A percentile compares a stretch with the other conserved stretches of the same genome.
These are phyloP conservation scores for Fennellomyces sp. DNA, from an alignment of 371 early-diverging fungal species.

Conservation along the genomic window DNA sequence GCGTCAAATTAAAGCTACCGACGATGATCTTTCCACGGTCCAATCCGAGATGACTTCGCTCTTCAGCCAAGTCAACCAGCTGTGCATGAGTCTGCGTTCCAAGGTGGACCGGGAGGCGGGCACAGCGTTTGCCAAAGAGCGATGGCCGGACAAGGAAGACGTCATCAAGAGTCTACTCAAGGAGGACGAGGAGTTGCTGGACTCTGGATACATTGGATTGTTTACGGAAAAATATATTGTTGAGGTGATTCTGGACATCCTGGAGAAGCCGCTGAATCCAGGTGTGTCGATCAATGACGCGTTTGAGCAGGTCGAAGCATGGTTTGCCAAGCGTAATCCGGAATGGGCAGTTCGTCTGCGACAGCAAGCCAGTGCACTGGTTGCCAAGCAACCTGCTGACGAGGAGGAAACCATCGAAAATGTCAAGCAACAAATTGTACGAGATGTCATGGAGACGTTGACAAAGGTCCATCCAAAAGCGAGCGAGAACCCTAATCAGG, in stretches of 20 bases:
- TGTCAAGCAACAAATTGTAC: constrained; percentile 19
- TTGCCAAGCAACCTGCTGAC: constrained; percentile 29
- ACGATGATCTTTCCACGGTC: constrained; percentile 39
- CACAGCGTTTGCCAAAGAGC: constrained; percentile 16
- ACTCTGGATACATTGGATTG: constrained; percentile 19
- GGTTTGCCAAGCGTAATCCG: constrained; percentile 28
- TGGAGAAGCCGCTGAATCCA: constrained; percentile 29
- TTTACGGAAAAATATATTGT: constrained; percentile 29
- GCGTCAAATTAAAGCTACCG: constrained; percentile 30
- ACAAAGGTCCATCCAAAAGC: constrained; percentile 9
- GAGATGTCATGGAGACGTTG: constrained; percentile 26
- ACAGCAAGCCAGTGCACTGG: constrained; percentile 35
- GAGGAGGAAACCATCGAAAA: constrained; percentile 11
- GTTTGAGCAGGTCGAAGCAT: constrained; percentile 27
- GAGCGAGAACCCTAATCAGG: constrained; percentile 2
- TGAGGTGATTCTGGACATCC: constrained; percentile 18
- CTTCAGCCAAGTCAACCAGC: constrained; percentile 18
- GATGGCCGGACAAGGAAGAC: constrained; percentile 20
- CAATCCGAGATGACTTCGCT: constrained; percentile 23
- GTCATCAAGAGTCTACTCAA: background rate
- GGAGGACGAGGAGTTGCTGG: constrained; percentile 8
- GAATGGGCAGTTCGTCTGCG: constrained; percentile 40
- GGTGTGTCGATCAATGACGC: constrained; percentile 36
- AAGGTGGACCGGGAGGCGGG: constrained; percentile 39
- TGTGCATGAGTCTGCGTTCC: constrained; percentile 37